Evolutionary conservation across 345 rosid genomes (phyloP).

Genomic region (Chamaenerion angustifolium): DNA sequence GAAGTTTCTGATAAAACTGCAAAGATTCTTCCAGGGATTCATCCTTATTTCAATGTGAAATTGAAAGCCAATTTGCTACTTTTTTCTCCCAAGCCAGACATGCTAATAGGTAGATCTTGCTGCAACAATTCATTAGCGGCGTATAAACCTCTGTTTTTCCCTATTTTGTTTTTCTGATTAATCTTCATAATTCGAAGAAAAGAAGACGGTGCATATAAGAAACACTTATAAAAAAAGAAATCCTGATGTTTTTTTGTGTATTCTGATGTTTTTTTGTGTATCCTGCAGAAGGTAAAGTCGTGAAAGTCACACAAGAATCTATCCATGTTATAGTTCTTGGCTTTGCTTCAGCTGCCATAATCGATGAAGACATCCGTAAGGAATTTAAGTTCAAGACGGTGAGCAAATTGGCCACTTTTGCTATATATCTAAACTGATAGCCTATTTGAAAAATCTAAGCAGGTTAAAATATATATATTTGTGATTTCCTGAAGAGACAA

Average conservation of each 20-base stretch:
- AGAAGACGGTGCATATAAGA: no score
- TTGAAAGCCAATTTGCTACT: slow-evolving; percentile 44
- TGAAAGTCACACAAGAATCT: slow-evolving; percentile 55
- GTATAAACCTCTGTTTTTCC: no score
- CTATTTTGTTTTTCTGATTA: no score
- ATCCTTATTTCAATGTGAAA: slow-evolving; percentile 50
- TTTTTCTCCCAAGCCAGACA: slow-evolving; percentile 63
- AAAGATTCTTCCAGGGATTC: slow-evolving; percentile 49
- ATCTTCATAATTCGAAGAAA: no score
- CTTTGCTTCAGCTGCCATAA: slow-evolving; percentile 60
- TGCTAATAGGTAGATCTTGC: slow-evolving; percentile 46
- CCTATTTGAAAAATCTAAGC: no score
- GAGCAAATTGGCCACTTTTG: slow-evolving; percentile 6
- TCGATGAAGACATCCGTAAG: slow-evolving; percentile 46
- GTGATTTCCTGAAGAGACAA: no score
- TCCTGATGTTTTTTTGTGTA: no score
- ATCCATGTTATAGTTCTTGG: slow-evolving; percentile 73
- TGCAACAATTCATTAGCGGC: not conserved
- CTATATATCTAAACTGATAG: not conserved
- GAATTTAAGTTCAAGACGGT: slow-evolving; percentile 52
- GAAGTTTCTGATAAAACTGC: slow-evolving; percentile 30
- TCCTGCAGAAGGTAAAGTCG: slow-evolving; percentile 60
- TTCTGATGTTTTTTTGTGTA: no score
- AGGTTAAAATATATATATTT: no score
- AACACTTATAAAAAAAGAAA: no score